Evolutionary conservation across 768 basidiomycete genomes (phyloP), one percentile per base, ranked within the genome.

Genomic region (Mycena rebaudengoi): DNA sequence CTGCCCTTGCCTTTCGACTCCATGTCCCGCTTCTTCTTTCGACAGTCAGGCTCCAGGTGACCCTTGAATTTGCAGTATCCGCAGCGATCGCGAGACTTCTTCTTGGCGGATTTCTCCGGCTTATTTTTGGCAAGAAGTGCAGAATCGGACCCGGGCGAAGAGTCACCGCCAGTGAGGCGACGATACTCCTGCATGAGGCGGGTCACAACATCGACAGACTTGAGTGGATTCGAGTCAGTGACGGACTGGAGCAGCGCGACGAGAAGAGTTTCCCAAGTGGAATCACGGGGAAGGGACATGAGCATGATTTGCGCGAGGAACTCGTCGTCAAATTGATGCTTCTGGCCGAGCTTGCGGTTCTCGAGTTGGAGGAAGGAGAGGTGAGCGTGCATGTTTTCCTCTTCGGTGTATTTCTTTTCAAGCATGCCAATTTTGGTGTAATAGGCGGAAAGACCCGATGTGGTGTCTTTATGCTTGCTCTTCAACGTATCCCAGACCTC

Each of bases 61-160:
- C 58, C 58, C 12, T 33, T 33, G 35, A 30, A 60, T n/a, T n/a
- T 29, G 29, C 58, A 60, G 29, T 60, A 60, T 2, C 48, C 39
- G 14, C 58, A 60, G 16, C 48, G n/a, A n/a, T n/a, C n/a, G n/a
- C n/a, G 58, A n/a, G 43, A 12, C 40, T 60, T 60, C 29, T 60
- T 60, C n/a, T 21, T 43, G 4, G 20, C 26, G 43, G 45, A 49
- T 40, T 48, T 41, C 39, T 26, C 37, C n/a, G n/a, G n/a, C 26
- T 18, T 33, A 10, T 49, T 46, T 20, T 41, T 60, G 37, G 48
- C 48, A 23, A 60, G 39, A 12, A 60, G 30, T 18, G 58, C 48
- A 8, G 58, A 60, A 13, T 60, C 48, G 51, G 49, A 10, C 25
- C 51, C 48, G 51, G 49, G 8, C 25, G 7, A 5, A 33, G 51